Evolutionary conservation across 169 alveolate genomes (phyloP).

Genomic region (Cryptosporidium sp.): DNA sequence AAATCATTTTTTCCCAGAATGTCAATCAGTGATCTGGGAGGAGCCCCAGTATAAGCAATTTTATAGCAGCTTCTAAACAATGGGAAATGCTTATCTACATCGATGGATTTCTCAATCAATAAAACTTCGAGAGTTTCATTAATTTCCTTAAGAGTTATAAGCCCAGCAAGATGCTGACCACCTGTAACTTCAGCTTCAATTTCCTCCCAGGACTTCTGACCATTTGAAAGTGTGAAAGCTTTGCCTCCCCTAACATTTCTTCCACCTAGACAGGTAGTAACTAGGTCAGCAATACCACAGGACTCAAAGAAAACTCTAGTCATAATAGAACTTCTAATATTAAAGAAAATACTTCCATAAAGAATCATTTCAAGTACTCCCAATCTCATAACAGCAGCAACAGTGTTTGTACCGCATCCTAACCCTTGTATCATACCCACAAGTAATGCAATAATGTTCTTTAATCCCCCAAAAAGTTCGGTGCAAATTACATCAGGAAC

Average conservation of each 20-base stretch:
- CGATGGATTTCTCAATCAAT: slow-evolving; percentile 52
- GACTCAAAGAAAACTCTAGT: slow-evolving; percentile 90
- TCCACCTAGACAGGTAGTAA: slow-evolving; percentile 93
- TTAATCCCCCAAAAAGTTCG: slow-evolving; percentile 94
- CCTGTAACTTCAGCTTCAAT: slow-evolving; percentile 88
- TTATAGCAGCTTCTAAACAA: slow-evolving; percentile 54
- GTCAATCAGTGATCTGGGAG: slow-evolving; percentile 38
- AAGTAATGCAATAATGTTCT: slow-evolving; percentile 92
- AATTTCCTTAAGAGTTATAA: slow-evolving; percentile 52
- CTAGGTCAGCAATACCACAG: slow-evolving; percentile 93
- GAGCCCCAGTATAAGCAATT: slow-evolving; percentile 46
- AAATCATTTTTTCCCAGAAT: slow-evolving; percentile 42
- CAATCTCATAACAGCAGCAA: slow-evolving; percentile 93
- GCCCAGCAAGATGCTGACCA: slow-evolving; percentile 88
- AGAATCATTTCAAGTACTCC: slow-evolving; percentile 90
- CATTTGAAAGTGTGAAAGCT: slow-evolving; percentile 87
- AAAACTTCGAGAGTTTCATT: slow-evolving; percentile 64
- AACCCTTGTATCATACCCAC: slow-evolving; percentile 95
- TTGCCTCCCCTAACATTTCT: slow-evolving; percentile 92
- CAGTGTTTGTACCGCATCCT: slow-evolving; percentile 91
- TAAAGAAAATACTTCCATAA: slow-evolving; percentile 54
- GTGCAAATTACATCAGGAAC: slow-evolving; percentile 91
- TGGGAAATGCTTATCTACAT: slow-evolving; percentile 68
- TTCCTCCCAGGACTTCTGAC: slow-evolving; percentile 87
- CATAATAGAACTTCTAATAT: slow-evolving; percentile 75